A percentile compares a stretch with the other conserved stretches of the same genome.
phyloP scores from a whole-genome alignment of 176 grass and related monocot species.

The Urochloa ruziziensis region DNA sequence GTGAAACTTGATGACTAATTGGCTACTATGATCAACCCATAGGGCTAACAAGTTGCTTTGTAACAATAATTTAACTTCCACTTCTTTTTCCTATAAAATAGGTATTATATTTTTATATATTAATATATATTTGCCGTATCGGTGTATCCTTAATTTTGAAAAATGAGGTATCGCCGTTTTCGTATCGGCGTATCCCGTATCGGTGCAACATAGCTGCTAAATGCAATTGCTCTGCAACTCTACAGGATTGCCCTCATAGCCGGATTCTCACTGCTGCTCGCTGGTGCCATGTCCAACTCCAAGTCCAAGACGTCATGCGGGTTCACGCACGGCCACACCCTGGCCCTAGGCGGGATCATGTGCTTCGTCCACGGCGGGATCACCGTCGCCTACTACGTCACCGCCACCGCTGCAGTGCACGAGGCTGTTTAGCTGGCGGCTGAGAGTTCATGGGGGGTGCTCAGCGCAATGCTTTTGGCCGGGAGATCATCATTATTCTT shows the following conservation, averaged over 20 bases:
- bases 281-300: conserved; percentile 74
- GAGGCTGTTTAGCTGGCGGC: conserved; percentile 25
- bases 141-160: too few species aligned
- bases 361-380: conserved; percentile 82
- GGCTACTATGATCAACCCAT: too few species aligned
- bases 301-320: conserved; percentile 57
- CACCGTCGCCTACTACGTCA: conserved; percentile 68
- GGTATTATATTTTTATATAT: too few species aligned
- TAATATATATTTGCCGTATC: too few species aligned
- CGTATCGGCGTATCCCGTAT: too few species aligned
- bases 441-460: background rate
- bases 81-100: too few species aligned
- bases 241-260: conserved; percentile 62
- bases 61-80: too few species aligned
- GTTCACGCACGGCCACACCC: conserved; percentile 63
- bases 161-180: too few species aligned
- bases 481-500: conserved; percentile 24
- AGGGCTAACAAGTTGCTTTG: too few species aligned
- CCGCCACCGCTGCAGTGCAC: conserved; percentile 33
- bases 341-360: conserved; percentile 70
- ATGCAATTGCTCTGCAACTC: background rate
- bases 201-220: background rate
- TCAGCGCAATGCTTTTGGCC: background rate
- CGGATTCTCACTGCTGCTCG: conserved; percentile 73
- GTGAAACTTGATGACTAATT: too few species aligned